Evolutionary conservation across 345 rosid genomes (phyloP).

Genomic region (Raphanus sativus): DNA sequence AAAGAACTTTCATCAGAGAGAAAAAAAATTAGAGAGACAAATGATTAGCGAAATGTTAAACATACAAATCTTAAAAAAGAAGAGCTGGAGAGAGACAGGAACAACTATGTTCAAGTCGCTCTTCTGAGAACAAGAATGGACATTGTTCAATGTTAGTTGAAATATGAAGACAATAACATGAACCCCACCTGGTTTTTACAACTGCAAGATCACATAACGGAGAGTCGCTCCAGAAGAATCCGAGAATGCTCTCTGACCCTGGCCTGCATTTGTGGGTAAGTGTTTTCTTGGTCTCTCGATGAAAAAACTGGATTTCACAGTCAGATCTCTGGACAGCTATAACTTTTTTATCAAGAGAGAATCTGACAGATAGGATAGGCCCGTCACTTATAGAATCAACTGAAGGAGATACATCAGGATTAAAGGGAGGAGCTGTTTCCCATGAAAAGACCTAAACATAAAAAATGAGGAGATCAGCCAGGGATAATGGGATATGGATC

Average conservation of each 20-base stretch:
- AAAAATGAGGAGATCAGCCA: conserved; percentile 7
- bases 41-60: conserved; percentile 1
- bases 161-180: conserved; percentile 10
- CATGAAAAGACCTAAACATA: conserved; percentile 70
- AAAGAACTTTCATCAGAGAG: conserved; percentile 10
- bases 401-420: conserved; percentile 58
- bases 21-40: conserved; percentile 1
- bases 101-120: conserved; percentile 14
- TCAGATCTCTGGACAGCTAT: conserved; percentile 82
- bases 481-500: conserved; percentile 13
- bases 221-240: conserved; percentile 98
- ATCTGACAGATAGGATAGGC: conserved; percentile 67
- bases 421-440: conserved; percentile 71
- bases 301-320: conserved; percentile 67
- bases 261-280: conserved; percentile 62
- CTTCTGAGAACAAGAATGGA: background rate
- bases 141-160: conserved; percentile 6
- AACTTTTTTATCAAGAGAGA: conserved; percentile 76
- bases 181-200: conserved; percentile 83
- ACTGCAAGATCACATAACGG: conserved; percentile 77
- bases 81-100: background rate
- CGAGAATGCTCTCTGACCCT: conserved; percentile 82
- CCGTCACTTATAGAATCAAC: conserved; percentile 80
- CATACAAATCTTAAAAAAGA: background rate
- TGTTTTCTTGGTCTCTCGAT: conserved; percentile 71